A percentile compares a stretch with the other conserved stretches of the same genome.
phyloP scores from a whole-genome alignment of 495 filamentous ascomycete species.

The Xylaria palmicola region DNA sequence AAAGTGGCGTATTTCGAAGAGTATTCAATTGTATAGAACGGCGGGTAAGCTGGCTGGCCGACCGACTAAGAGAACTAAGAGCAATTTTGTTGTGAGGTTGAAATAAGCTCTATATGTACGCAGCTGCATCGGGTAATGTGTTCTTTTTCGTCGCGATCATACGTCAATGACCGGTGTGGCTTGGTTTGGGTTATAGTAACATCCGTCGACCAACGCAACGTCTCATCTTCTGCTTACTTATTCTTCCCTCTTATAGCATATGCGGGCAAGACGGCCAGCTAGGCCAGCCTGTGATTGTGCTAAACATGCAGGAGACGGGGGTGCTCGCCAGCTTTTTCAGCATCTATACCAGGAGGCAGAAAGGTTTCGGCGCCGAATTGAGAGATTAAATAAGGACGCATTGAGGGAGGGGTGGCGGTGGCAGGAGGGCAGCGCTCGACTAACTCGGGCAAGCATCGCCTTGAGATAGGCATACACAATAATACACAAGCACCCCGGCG shows the following conservation, averaged over 20 bases:
- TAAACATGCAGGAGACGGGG: background rate
- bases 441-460: too few relatives aligned
- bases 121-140: background rate
- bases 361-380: background rate
- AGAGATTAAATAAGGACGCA: background rate
- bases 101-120: constrained; percentile 4
- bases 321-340: background rate
- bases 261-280: too few relatives aligned
- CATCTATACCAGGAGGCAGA: background rate
- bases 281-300: background rate
- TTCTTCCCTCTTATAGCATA: background rate
- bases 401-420: too few relatives aligned
- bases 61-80: background rate
- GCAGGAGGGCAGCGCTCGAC: too few relatives aligned
- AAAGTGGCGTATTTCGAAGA: too few relatives aligned
- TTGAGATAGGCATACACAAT: too few relatives aligned
- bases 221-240: constrained; percentile 4
- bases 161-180: constrained; percentile 3
- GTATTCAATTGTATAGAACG: background rate
- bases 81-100: background rate
- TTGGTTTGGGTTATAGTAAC: background rate
- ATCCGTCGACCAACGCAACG: background rate
- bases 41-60: background rate
- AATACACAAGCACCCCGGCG: too few relatives aligned
- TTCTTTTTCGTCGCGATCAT: constrained; percentile 1